Percentiles rank a stretch among this genome's conserved stretches.
phyloP scores from a whole-genome alignment of 768 basidiomycete genomes.

The Auriculariales sp. region DNA sequence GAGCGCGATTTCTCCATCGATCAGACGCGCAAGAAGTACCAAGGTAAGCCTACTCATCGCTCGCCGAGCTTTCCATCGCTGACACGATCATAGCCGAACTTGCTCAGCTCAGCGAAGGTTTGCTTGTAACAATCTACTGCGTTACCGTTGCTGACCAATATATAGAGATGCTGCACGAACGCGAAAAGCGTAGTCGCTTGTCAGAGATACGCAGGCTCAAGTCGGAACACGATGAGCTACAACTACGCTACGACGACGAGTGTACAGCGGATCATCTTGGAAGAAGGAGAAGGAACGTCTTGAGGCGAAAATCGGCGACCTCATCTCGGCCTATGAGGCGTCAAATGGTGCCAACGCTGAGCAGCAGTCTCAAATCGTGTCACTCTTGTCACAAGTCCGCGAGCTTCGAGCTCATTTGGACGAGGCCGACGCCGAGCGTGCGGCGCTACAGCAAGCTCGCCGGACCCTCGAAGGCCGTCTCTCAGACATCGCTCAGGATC shows the following conservation, averaged over 20 bases:
- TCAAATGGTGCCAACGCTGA: conserved; percentile 59
- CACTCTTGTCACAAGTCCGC: conserved; percentile 73
- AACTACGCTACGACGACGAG: conserved; percentile 64
- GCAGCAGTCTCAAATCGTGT: conserved; percentile 73
- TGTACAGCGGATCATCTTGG: conserved; percentile 67
- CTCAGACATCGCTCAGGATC: conserved; percentile 65
- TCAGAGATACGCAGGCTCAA: conserved; percentile 68
- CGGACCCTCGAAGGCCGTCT: conserved; percentile 67
- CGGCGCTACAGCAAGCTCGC: conserved; percentile 67
- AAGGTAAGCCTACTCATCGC: conserved; percentile 31
- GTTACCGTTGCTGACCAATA: conserved; percentile 1
- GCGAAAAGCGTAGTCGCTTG: conserved; percentile 58
- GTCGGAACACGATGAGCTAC: conserved; percentile 62
- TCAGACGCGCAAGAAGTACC: conserved; percentile 77
- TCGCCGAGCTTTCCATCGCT: too few species aligned
- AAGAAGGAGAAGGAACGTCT: conserved; percentile 79
- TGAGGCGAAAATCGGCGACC: conserved; percentile 66
- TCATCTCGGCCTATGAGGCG: conserved; percentile 62
- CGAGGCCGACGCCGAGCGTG: conserved; percentile 72
- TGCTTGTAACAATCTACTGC: conserved; percentile 2
- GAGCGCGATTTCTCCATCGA: conserved; percentile 67
- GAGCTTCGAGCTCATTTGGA: conserved; percentile 70
- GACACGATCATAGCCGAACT: conserved; percentile 47
- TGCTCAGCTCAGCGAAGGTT: conserved; percentile 68
- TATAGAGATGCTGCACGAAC: conserved; percentile 61